Evolutionary conservation across 2,329 filamentous ascomycete genomes (phyloP).

Genomic region (Colletotrichum plurivorum): DNA sequence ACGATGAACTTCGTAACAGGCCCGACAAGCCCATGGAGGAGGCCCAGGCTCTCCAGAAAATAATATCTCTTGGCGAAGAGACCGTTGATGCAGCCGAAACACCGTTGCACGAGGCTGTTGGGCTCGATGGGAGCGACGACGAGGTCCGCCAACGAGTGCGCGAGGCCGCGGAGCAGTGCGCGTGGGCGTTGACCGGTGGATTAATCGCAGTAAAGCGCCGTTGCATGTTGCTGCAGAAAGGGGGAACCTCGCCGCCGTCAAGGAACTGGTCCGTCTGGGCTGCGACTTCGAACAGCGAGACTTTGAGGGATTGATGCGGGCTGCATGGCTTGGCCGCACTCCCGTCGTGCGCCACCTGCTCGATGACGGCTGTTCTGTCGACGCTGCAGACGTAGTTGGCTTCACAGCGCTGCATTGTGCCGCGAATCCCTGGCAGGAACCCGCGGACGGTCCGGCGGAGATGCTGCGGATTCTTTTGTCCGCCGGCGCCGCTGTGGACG

Average conservation of each 20-base stretch:
- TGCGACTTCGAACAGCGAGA: background rate
- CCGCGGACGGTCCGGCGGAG: background rate
- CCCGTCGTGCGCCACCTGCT: background rate
- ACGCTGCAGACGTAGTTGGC: background rate
- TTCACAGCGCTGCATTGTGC: background rate
- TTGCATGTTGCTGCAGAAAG: background rate
- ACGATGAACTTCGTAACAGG: background rate
- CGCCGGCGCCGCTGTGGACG: background rate
- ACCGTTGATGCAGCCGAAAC: background rate
- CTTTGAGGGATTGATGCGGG: rapidly evolving
- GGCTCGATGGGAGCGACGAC: rapidly evolving
- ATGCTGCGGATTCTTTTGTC: background rate
- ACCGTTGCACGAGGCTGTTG: background rate
- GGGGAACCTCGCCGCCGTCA: background rate
- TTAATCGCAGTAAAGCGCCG: background rate
- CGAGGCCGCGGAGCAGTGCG: background rate
- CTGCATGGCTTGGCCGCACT: rapidly evolving
- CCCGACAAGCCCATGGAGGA: rapidly evolving
- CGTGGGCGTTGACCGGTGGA: background rate
- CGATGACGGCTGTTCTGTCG: background rate
- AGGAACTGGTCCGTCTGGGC: background rate
- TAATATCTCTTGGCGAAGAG: background rate
- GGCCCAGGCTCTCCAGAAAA: background rate
- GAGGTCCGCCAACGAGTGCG: background rate
- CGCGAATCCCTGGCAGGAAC: rapidly evolving